These are phyloP conservation scores for Trichothecium roseum DNA, from an alignment of 2,329 filamentous ascomycete genomes.

Conservation along the genomic window DNA sequence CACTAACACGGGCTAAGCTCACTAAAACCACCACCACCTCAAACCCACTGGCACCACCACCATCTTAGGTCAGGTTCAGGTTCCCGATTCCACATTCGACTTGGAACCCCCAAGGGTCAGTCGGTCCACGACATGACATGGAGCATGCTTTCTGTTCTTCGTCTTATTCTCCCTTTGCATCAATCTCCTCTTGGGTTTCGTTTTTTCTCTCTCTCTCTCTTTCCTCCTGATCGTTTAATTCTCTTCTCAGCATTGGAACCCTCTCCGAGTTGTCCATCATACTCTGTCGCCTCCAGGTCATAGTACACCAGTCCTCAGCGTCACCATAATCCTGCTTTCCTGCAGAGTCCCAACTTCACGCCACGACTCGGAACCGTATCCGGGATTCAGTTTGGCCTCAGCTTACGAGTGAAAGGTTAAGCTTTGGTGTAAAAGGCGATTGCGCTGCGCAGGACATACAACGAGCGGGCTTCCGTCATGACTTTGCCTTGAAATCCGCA, in stretches of 20 bases:
- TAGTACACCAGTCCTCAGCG: too few relatives aligned
- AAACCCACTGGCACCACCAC: not conserved
- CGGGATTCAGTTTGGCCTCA: not conserved
- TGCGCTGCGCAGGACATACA: too few relatives aligned
- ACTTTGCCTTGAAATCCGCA: too few relatives aligned
- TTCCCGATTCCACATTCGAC: not conserved
- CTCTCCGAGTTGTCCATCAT: not conserved
- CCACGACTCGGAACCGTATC: not conserved
- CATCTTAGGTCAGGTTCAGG: not conserved
- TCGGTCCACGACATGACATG: conserved; percentile 5
- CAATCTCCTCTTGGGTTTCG: not conserved
- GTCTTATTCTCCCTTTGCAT: not conserved
- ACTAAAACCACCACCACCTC: not conserved
- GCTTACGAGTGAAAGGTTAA: too few relatives aligned
- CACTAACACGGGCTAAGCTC: too few relatives aligned
- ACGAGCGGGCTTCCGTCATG: too few relatives aligned
- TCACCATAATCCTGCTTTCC: too few relatives aligned
- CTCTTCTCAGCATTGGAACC: not conserved
- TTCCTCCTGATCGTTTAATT: not conserved
- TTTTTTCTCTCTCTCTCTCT: not conserved
- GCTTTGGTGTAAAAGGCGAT: too few relatives aligned
- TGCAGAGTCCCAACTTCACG: not conserved
- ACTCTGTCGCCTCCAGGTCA: too few relatives aligned
- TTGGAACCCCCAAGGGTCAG: not conserved
- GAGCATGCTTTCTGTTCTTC: conserved; percentile 1